Evolutionary conservation across 2,329 filamentous ascomycete species (phyloP).

Genomic region (Pseudogymnoascus sp.): DNA sequence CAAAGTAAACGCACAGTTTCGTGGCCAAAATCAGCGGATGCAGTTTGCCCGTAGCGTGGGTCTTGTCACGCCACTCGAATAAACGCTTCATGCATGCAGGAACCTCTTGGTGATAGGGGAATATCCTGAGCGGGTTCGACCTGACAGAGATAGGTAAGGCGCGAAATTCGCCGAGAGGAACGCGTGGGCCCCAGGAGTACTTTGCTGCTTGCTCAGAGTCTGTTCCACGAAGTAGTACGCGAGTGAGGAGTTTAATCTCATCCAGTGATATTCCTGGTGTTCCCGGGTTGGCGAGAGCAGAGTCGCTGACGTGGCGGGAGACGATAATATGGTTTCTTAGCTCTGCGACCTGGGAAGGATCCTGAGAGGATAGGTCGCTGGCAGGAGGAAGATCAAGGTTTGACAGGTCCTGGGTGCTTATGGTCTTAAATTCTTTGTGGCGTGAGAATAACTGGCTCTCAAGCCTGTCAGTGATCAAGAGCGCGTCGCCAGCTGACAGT

Average conservation of each 20-base stretch:
- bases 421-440: conserved; percentile 1
- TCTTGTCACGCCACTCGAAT: conserved; percentile 16
- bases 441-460: conserved; percentile 4
- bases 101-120: conserved; percentile 20
- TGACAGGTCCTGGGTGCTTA: conserved; percentile 9
- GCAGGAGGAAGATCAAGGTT: conserved; percentile 8
- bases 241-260: conserved; percentile 13
- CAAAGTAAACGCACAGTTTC: conserved; percentile 17
- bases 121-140: conserved; percentile 18
- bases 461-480: conserved; percentile 11
- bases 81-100: conserved; percentile 16
- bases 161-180: conserved; percentile 16
- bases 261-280: conserved; percentile 14
- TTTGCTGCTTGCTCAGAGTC: conserved; percentile 13
- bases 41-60: conserved; percentile 13
- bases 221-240: conserved; percentile 13
- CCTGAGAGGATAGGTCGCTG: conserved; percentile 5
- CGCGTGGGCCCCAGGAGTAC: conserved; percentile 13
- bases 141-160: conserved; percentile 15
- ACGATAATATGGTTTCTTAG: conserved; percentile 20
- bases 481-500: conserved; percentile 11
- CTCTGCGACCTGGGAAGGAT: conserved; percentile 12
- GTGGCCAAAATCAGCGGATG: conserved; percentile 20
- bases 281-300: conserved; percentile 11
- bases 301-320: conserved; percentile 18